phyloP scores from a whole-genome alignment of 2,329 filamentous ascomycete species.

The Parastagonospora nodorum region DNA sequence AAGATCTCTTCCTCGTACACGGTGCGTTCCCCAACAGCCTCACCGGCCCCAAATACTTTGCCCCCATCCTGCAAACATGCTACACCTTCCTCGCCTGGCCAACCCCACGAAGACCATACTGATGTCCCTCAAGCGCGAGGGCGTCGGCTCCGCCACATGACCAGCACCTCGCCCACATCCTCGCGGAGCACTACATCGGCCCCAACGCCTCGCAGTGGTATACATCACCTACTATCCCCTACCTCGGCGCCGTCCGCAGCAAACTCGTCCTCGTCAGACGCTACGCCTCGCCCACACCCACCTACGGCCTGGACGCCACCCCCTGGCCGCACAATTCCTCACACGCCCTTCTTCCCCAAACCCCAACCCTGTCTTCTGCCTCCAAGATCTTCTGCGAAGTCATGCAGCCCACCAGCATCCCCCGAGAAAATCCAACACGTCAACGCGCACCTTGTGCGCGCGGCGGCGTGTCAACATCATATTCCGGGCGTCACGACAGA shows the following conservation, averaged over 20 bases:
- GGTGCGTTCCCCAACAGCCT: constrained; percentile 86
- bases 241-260: constrained; percentile 77
- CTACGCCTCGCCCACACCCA: constrained; percentile 56
- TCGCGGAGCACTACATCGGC: constrained; percentile 72
- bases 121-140: constrained; percentile 89
- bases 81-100: constrained; percentile 75
- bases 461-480: constrained; percentile 49
- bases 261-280: constrained; percentile 84
- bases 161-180: constrained; percentile 73
- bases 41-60: constrained; percentile 79
- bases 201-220: constrained; percentile 71
- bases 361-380: constrained; percentile 60
- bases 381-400: constrained; percentile 98
- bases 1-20: constrained; percentile 82
- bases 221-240: constrained; percentile 73
- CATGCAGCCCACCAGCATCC: constrained; percentile 72
- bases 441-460: constrained; percentile 76
- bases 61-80: constrained; percentile 71
- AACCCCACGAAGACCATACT: constrained; percentile 84
- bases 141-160: constrained; percentile 80
- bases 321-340: constrained; percentile 89
- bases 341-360: constrained; percentile 70
- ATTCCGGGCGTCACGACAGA: constrained; percentile 50
- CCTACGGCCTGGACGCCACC: constrained; percentile 61
- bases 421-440: constrained; percentile 77